Evolutionary conservation across 345 rosid species (phyloP), one percentile per base, ranked within the genome.

Genomic region (Lepidium aucheri): DNA sequence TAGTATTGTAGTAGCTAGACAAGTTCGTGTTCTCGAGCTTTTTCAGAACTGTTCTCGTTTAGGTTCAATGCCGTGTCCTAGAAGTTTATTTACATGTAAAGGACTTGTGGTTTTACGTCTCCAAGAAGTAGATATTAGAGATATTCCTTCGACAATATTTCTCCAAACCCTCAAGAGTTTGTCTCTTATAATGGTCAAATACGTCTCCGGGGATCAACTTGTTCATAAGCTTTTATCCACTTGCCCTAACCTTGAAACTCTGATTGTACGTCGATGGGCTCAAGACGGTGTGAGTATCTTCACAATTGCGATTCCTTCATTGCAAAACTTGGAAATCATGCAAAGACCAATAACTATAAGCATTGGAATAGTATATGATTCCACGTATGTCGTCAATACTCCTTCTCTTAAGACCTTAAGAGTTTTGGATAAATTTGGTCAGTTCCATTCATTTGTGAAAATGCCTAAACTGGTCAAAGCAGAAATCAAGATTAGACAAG

Each of bases 141-240:
- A 67, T 56, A 33, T 67, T 53, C 62, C 56, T 13, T 33, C 35
- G 1, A 44, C 45, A 42, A 35, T 56, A 11, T 28, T 6, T 53
- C 44, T 67, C 43, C 46, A 12, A 38, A n/a, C 61, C 35, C 55
- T 70, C 62, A 61, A 61, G 44, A 62, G 7, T 33, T 8, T 70
- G 54, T 30, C 43, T 36, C 74, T 70, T 13, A 0, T 3, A 3
- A 14, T 14, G 42, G 42, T 30, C 22, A 17, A 1, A n/a, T 39
- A 39, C 20, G 2, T 2, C 22, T 17, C 34, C 5, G 0, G 55
- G 9, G 45, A 47, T 34, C 45, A 43, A 44, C 66, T 24, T 24
- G 26, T 24, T 24, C 26, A 3, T 24, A 24, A 4, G 26, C 26
- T 24, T 24, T 24, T 24, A 24, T 24, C 66, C 4, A 6, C 10